These are phyloP conservation scores for Solanum neorickii DNA, from an alignment of 257 asterid species.

Conservation along the genomic window DNA sequence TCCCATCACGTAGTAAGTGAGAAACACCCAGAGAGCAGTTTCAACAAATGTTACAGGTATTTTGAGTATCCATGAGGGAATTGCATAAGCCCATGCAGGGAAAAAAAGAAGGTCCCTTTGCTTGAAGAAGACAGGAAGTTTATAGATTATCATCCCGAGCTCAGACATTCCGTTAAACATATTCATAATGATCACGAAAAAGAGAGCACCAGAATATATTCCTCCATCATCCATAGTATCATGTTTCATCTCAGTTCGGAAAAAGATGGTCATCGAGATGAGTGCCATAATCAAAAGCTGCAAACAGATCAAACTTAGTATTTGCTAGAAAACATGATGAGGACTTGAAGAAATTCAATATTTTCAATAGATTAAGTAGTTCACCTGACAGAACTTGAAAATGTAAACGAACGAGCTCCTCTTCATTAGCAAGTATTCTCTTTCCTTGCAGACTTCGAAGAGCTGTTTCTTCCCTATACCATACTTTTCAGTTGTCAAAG, in stretches of 20 bases:
- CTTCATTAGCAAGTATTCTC: slow-evolving; percentile 52
- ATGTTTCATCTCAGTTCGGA: slow-evolving; percentile 43
- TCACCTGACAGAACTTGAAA: slow-evolving; percentile 51
- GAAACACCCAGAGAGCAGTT: slow-evolving; percentile 38
- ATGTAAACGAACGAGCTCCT: slow-evolving; percentile 42
- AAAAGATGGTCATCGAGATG: slow-evolving; percentile 37
- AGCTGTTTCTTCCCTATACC: slow-evolving; percentile 43
- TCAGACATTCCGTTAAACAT: slow-evolving; percentile 59
- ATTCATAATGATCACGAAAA: slow-evolving; percentile 22
- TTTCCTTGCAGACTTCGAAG: slow-evolving; percentile 41
- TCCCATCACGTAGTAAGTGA: slow-evolving; percentile 56
- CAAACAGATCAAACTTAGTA: neutral
- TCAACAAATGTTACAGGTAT: slow-evolving; percentile 42
- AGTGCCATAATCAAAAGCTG: slow-evolving; percentile 30
- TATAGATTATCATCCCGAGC: slow-evolving; percentile 40
- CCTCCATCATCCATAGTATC: slow-evolving; percentile 29
- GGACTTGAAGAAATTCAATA: neutral
- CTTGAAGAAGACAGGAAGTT: slow-evolving; percentile 60
- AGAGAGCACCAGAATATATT: slow-evolving; percentile 39
- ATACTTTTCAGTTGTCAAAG: slow-evolving; percentile 34
- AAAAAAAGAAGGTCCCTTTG: slow-evolving; percentile 49
- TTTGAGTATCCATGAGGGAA: slow-evolving; percentile 54
- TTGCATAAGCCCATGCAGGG: slow-evolving; percentile 54
- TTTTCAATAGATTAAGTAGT: neutral
- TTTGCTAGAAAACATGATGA: neutral